These are phyloP conservation scores for Suhomyces kilbournensis DNA, from an alignment of 805 yeast genomes.

Conservation along the genomic window DNA sequence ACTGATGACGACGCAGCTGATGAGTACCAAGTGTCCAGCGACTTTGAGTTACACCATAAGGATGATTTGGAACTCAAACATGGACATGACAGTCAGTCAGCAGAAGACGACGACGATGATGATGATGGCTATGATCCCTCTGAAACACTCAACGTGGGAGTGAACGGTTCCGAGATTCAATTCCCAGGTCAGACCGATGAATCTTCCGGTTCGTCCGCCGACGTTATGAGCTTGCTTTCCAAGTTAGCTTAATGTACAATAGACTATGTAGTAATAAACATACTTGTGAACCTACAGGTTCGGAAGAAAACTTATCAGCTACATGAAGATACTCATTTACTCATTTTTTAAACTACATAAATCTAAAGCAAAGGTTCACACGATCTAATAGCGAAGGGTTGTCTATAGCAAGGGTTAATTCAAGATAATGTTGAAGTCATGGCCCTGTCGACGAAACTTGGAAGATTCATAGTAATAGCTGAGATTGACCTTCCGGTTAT, in stretches of 20 bases:
- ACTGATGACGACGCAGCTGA: conserved; percentile 12
- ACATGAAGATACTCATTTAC: too few species aligned
- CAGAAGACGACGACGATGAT: conserved; percentile 2
- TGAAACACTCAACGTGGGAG: conserved; percentile 1
- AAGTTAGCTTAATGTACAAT: conserved; percentile 19
- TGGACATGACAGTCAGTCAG: conserved; percentile 13
- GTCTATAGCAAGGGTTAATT: background rate
- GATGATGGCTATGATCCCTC: conserved; percentile 3
- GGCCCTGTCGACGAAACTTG: background rate
- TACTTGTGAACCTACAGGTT: too few species aligned
- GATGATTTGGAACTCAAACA: conserved; percentile 32
- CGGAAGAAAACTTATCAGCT: too few species aligned
- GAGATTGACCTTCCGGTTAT: background rate
- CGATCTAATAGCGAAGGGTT: background rate
- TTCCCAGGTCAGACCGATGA: background rate
- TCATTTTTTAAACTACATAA: background rate
- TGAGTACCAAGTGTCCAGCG: conserved; percentile 8
- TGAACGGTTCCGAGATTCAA: background rate
- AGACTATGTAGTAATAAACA: background rate
- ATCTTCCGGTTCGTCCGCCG: conserved; percentile 7
- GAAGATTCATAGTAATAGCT: background rate
- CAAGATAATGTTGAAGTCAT: conserved; percentile 8
- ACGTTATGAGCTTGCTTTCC: conserved; percentile 33
- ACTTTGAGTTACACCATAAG: conserved; percentile 26
- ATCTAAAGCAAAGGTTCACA: background rate